These are phyloP conservation scores for Kuraishia piskuri DNA, from an alignment of 805 yeast species.

Conservation along the genomic window DNA sequence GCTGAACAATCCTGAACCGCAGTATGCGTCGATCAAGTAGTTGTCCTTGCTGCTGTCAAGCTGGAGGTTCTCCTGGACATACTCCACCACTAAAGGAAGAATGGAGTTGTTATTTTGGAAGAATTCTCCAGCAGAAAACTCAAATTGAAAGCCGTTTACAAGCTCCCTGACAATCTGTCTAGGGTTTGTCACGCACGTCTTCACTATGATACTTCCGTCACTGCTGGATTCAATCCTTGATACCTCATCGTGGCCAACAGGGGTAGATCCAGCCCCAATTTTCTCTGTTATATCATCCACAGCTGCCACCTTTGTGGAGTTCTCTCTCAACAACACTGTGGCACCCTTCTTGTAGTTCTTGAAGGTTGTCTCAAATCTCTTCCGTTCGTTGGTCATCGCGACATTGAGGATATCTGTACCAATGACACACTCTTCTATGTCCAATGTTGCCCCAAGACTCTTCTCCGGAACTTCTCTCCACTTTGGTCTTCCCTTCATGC, in stretches of 20 bases:
- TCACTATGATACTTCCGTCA: slow-evolving; percentile 18
- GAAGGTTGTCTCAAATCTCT: slow-evolving; percentile 37
- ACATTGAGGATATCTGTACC: slow-evolving; percentile 74
- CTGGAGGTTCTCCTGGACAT: slow-evolving; percentile 66
- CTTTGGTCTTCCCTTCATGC: slow-evolving; percentile 69
- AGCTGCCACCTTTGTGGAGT: slow-evolving; percentile 36
- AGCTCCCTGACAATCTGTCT: slow-evolving; percentile 76
- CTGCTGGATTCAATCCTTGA: slow-evolving; percentile 23
- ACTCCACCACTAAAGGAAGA: slow-evolving; percentile 71
- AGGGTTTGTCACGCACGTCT: slow-evolving; percentile 71
- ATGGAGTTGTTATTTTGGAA: slow-evolving; percentile 95
- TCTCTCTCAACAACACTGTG: slow-evolving; percentile 77
- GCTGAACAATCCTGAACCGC: slow-evolving; percentile 93
- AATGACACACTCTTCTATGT: slow-evolving; percentile 89
- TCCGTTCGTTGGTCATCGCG: slow-evolving; percentile 67
- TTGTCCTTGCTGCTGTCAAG: slow-evolving; percentile 30
- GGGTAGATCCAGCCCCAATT: background rate
- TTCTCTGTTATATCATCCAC: slow-evolving; percentile 6
- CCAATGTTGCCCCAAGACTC: slow-evolving; percentile 64
- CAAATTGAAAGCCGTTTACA: slow-evolving; percentile 67
- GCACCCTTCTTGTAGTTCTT: slow-evolving; percentile 66
- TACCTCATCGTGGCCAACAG: slow-evolving; percentile 16
- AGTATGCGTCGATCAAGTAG: slow-evolving; percentile 81
- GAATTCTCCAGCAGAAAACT: slow-evolving; percentile 91
- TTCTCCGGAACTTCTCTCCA: slow-evolving; percentile 42